These are phyloP conservation scores for Ceratobasidium sp. DNA, from an alignment of 1,284 basidiomycete species.

Conservation along the genomic window DNA sequence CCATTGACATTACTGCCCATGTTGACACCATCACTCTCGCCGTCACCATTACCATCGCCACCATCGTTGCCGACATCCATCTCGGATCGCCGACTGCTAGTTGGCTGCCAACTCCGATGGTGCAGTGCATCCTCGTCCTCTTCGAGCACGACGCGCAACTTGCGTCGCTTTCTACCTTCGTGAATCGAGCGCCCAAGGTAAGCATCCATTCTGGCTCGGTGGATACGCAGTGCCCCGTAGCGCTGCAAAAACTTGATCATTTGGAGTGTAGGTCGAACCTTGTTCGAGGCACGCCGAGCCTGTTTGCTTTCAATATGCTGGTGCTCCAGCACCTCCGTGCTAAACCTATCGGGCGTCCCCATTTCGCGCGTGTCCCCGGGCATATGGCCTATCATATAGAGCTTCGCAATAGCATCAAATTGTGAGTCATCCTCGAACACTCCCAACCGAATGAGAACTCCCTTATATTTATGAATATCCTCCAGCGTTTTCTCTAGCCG, in stretches of 20 bases:
- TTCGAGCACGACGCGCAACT: neutral
- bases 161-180: neutral
- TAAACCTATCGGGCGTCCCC: slow-evolving; percentile 46
- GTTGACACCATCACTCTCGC: neutral
- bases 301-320: slow-evolving; percentile 46
- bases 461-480: slow-evolving; percentile 48
- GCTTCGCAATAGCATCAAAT: slow-evolving; percentile 35
- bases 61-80: neutral
- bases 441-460: slow-evolving; percentile 42
- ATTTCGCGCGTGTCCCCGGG: slow-evolving; percentile 16
- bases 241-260: slow-evolving; percentile 46
- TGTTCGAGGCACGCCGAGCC: slow-evolving; percentile 47
- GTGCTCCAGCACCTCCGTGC: slow-evolving; percentile 45
- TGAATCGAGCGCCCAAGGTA: neutral
- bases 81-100: neutral
- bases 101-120: neutral
- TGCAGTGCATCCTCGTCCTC: slow-evolving; percentile 4
- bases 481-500: slow-evolving; percentile 43
- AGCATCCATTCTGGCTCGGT: neutral
- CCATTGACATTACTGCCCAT: neutral
- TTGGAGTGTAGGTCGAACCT: slow-evolving; percentile 25
- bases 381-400: slow-evolving; percentile 44
- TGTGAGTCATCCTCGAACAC: slow-evolving; percentile 1
- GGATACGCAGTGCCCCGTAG: slow-evolving; percentile 1
- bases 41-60: no score